Evolutionary conservation across 1,284 basidiomycete species (phyloP), one percentile per base, ranked within the genome.

Genomic region (Mycena citricolor): DNA sequence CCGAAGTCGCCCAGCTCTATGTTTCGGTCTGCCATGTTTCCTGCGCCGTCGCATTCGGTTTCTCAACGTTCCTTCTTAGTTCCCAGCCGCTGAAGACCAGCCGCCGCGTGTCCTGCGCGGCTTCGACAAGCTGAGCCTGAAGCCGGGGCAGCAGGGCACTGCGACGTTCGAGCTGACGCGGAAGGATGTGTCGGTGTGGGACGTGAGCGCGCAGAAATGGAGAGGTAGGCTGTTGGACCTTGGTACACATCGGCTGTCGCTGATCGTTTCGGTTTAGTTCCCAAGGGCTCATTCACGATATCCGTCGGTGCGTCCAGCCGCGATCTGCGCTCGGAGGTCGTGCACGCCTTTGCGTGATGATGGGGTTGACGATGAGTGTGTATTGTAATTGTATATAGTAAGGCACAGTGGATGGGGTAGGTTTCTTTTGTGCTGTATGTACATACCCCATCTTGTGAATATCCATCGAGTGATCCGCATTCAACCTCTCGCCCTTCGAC

Each of bases 301-400:
- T 68, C 68, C 12, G 55, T 79, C 14, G 78, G 79, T 0, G 68
- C 75, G 16, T 80, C 77, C 47, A 79, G 76, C 54, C 64, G 77
- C 50, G 70, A 79, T 57, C 62, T 63, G 28, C 64, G 67, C 21
- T 55, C 80, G n/a, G n/a, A n/a, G n/a, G n/a, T n/a, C n/a, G n/a
- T n/a, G n/a, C n/a, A n/a, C n/a, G n/a, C n/a, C n/a, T n/a, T n/a
- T n/a, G n/a, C n/a, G n/a, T n/a, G n/a, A n/a, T n/a, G n/a, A n/a
- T n/a, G n/a, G n/a, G n/a, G n/a, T n/a, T n/a, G n/a, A n/a, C n/a
- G n/a, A n/a, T n/a, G n/a, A n/a, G n/a, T n/a, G n/a, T n/a, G n/a
- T n/a, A n/a, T n/a, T n/a, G n/a, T n/a, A n/a, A n/a, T n/a, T n/a
- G n/a, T n/a, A n/a, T n/a, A n/a, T n/a, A n/a, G n/a, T n/a, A n/a